A percentile compares a stretch with the other conserved stretches of the same genome.
These are phyloP conservation scores for Mariannaea sp. DNA, from an alignment of 2,329 filamentous ascomycete species.

Conservation along the genomic window DNA sequence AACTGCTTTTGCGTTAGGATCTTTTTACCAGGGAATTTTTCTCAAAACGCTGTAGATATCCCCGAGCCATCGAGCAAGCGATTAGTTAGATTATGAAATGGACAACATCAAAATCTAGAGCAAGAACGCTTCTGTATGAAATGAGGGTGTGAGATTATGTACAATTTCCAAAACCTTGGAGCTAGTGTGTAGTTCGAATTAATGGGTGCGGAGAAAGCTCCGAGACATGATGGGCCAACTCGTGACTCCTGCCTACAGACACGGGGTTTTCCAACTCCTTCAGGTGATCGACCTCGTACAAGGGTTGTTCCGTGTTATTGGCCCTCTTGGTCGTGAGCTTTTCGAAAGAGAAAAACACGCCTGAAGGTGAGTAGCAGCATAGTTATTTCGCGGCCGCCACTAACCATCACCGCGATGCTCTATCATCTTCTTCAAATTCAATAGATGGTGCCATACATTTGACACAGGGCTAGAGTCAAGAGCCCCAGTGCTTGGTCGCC, in stretches of 20 bases:
- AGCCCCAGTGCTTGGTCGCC: background rate
- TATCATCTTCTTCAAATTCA: background rate
- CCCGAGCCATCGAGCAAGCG: conserved; percentile 23
- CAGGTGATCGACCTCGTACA: too few relatives aligned
- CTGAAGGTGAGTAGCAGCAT: background rate
- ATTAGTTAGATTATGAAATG: conserved; percentile 29
- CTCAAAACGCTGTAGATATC: conserved; percentile 28
- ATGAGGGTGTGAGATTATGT: background rate
- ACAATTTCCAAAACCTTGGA: too few relatives aligned
- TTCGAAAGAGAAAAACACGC: too few relatives aligned
- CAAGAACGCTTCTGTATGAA: background rate
- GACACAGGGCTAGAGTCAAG: background rate
- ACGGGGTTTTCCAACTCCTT: too few relatives aligned
- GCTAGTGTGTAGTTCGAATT: background rate
- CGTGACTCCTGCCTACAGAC: too few relatives aligned
- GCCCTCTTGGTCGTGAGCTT: too few relatives aligned
- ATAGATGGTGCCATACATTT: too few relatives aligned
- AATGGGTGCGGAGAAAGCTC: conserved; percentile 1
- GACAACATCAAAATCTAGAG: conserved; percentile 18
- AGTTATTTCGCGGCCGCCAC: background rate
- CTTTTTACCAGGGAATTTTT: too few relatives aligned
- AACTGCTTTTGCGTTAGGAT: conserved; percentile 6
- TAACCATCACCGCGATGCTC: background rate
- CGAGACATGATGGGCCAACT: background rate
- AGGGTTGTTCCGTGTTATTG: conserved; percentile 2